These are phyloP conservation scores for Eucalyptus sideroxylon DNA, from an alignment of 345 rosid species.

Conservation along the genomic window DNA sequence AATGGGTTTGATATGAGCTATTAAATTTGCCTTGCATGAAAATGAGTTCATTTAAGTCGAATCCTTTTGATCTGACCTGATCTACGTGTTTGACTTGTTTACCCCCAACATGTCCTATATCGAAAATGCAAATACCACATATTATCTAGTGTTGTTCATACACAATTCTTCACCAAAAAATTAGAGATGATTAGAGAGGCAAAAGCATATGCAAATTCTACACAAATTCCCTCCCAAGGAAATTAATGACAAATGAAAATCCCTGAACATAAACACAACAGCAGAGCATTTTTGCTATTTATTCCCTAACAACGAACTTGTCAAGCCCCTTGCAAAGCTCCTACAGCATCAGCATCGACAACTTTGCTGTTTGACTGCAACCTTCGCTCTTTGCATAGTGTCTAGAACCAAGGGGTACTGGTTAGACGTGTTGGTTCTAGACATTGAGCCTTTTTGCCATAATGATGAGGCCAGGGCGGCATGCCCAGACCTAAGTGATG, in stretches of 20 bases:
- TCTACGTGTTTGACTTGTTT: neutral
- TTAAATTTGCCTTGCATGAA: neutral
- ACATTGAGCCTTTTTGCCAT: too few species aligned
- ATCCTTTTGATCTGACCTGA: too few species aligned
- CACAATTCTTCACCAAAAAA: neutral
- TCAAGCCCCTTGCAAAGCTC: constrained; percentile 63
- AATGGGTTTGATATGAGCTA: neutral
- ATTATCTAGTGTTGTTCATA: neutral
- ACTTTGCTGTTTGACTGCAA: neutral
- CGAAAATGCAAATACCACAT: too few species aligned
- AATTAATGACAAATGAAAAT: neutral
- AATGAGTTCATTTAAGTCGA: neutral
- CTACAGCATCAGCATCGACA: constrained; percentile 54
- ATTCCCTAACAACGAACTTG: constrained; percentile 78
- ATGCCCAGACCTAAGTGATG: too few species aligned
- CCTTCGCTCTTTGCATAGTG: neutral
- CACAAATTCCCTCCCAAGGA: neutral
- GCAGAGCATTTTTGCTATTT: constrained; percentile 59
- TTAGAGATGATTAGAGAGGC: neutral
- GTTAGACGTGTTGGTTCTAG: too few species aligned
- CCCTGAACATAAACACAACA: neutral
- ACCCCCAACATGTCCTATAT: neutral
- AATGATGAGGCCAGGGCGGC: too few species aligned
- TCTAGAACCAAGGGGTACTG: too few species aligned
- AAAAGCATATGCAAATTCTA: neutral